Percentiles rank a stretch among this genome's conserved stretches.
Evolutionary conservation across 2,329 filamentous ascomycete genomes (phyloP).

Genomic region (Tolypocladium tropicale): DNA sequence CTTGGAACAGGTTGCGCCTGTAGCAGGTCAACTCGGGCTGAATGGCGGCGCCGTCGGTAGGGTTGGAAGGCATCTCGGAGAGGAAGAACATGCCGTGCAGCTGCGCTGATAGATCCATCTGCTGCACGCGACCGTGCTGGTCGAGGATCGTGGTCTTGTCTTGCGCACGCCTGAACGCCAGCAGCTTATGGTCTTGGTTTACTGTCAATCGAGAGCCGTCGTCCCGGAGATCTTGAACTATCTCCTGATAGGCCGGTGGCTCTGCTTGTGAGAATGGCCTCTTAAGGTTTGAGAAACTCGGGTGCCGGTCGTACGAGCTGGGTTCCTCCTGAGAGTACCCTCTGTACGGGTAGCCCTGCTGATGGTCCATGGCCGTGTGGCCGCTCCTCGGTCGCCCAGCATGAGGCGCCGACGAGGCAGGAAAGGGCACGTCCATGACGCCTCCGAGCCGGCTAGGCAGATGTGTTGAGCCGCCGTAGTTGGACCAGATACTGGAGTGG

Average conservation of each 20-base stretch:
- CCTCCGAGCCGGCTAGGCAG: constrained; percentile 41
- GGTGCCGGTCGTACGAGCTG: constrained; percentile 43
- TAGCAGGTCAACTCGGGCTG: constrained; percentile 91
- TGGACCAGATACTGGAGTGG: constrained; percentile 48
- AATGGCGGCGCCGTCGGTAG: constrained; percentile 44
- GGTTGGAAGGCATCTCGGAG: constrained; percentile 63
- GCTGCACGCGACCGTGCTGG: constrained; percentile 47
- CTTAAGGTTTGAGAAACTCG: constrained; percentile 45
- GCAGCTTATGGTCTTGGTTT: constrained; percentile 50
- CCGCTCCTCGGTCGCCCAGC: constrained; percentile 39
- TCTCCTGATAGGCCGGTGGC: constrained; percentile 46
- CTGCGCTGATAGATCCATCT: constrained; percentile 58
- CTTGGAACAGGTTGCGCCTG: constrained; percentile 89
- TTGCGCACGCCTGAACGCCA: constrained; percentile 45
- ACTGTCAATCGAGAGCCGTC: constrained; percentile 46
- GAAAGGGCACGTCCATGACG: constrained; percentile 38
- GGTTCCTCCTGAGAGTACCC: constrained; percentile 45
- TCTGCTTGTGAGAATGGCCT: constrained; percentile 46
- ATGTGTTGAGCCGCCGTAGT: constrained; percentile 44
- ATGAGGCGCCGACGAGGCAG: constrained; percentile 29
- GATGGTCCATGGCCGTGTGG: constrained; percentile 37
- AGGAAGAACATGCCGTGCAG: constrained; percentile 86
- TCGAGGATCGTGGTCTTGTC: constrained; percentile 53
- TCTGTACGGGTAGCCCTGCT: constrained; percentile 37
- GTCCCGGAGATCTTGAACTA: constrained; percentile 49